phyloP scores from a whole-genome alignment of 208 protist species.

The Hexamita inflata region DNA sequence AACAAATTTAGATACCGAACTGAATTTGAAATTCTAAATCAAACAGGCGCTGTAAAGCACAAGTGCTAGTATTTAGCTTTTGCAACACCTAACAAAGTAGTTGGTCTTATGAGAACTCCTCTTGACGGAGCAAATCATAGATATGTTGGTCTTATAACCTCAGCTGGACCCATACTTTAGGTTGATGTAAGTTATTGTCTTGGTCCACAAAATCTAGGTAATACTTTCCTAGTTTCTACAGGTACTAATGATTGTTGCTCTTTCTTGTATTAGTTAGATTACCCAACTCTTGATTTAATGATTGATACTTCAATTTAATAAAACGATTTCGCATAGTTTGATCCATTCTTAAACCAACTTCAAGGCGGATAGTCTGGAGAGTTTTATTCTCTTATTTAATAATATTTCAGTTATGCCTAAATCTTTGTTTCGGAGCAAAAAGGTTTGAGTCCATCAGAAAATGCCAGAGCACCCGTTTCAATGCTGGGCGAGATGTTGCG shows the following conservation, averaged over 20 bases:
- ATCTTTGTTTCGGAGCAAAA: constrained; percentile 21
- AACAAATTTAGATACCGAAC: constrained; percentile 14
- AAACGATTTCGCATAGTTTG: constrained; percentile 1
- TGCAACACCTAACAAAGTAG: background rate
- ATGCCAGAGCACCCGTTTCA: constrained; percentile 5
- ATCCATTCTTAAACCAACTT: constrained; percentile 11
- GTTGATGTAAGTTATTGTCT: constrained; percentile 10
- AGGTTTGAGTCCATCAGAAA: background rate
- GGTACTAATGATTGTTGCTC: background rate
- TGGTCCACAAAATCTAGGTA: background rate
- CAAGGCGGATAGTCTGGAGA: background rate
- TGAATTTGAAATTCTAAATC: constrained; percentile 9
- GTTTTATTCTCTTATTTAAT: background rate
- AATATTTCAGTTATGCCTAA: constrained; percentile 22
- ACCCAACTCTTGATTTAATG: background rate
- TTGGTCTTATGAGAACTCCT: constrained; percentile 14
- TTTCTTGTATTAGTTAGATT: constrained; percentile 3
- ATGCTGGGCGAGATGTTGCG: constrained; percentile 15
- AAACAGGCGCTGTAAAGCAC: background rate
- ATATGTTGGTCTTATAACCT: constrained; percentile 8
- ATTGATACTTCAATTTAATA: background rate
- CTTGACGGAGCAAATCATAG: constrained; percentile 13
- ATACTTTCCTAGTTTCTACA: constrained; percentile 9
- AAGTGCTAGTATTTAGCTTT: constrained; percentile 1
- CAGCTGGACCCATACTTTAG: background rate